Percentiles rank a stretch among this genome's conserved stretches.
These are phyloP conservation scores for Mariannaea sp. DNA, from an alignment of 2,329 filamentous ascomycete genomes.

Conservation along the genomic window DNA sequence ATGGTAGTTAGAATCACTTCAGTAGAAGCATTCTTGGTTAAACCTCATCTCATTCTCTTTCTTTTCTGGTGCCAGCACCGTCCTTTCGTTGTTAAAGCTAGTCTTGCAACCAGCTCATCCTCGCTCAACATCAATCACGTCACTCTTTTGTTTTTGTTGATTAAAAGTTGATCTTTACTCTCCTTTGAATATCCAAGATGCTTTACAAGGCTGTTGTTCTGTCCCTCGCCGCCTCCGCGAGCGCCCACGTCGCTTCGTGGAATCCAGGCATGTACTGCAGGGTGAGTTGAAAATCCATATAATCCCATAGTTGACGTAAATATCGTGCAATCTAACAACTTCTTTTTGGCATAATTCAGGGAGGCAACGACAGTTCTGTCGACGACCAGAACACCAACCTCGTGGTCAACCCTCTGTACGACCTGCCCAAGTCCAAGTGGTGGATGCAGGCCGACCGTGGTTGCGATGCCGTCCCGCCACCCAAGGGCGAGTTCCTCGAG, in stretches of 20 bases:
- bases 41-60: slow-evolving; percentile 23
- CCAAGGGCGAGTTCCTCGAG: slow-evolving; percentile 43
- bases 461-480: slow-evolving; percentile 47
- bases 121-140: slow-evolving; percentile 1
- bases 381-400: slow-evolving; percentile 51
- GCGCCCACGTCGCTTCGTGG: slow-evolving; percentile 37
- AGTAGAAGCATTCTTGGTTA: slow-evolving; percentile 3
- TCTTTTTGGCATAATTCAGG: slow-evolving; percentile 19
- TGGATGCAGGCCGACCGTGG: slow-evolving; percentile 57
- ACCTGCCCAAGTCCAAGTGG: slow-evolving; percentile 52
- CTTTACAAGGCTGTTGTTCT: slow-evolving; percentile 29
- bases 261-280: slow-evolving; percentile 39
- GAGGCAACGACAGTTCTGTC: slow-evolving; percentile 38
- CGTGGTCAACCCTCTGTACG: slow-evolving; percentile 52
- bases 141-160: slow-evolving; percentile 4
- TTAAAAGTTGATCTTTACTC: background rate
- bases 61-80: slow-evolving; percentile 26
- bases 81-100: no score
- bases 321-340: background rate
- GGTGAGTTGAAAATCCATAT: no score
- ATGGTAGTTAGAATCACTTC: background rate
- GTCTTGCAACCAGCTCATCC: slow-evolving; percentile 14
- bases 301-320: no score
- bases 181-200: slow-evolving; percentile 23
- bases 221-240: slow-evolving; percentile 27